Evolutionary conservation across 177 flowering plant species (phyloP).

Genomic region (Vitis hybrid): DNA sequence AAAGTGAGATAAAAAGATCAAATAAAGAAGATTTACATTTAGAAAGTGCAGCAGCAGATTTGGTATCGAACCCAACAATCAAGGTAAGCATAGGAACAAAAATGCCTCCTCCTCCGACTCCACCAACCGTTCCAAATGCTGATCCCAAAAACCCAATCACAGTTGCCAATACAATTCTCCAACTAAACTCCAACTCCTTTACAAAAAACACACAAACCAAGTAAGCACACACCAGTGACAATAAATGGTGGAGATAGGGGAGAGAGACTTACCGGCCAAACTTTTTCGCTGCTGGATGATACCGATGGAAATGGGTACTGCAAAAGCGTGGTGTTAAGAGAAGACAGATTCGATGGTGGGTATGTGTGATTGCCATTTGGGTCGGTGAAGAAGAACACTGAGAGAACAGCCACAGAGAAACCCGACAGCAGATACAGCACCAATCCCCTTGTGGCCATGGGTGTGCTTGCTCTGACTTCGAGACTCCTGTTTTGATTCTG

Average conservation of each 20-base stretch:
- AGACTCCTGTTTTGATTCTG: no score
- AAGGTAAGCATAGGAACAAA: conserved; percentile 94
- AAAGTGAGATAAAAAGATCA: not conserved
- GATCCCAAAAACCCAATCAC: conserved; percentile 86
- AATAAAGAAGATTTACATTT: conserved; percentile 51
- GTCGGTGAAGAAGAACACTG: conserved; percentile 30
- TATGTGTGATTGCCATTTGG: not conserved
- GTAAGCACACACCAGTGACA: not conserved
- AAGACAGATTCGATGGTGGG: not conserved
- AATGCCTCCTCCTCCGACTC: conserved; percentile 96
- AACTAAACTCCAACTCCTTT: conserved; percentile 62
- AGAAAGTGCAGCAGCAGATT: conserved; percentile 96
- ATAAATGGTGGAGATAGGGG: not conserved
- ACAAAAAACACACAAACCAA: conserved; percentile 3
- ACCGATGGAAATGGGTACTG: conserved; percentile 18
- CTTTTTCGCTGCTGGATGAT: conserved; percentile 20
- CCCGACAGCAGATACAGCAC: conserved; percentile 44
- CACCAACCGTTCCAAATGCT: conserved; percentile 93
- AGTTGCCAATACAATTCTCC: conserved; percentile 66
- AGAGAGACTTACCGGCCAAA: conserved; percentile 70
- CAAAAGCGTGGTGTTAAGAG: conserved; percentile 6
- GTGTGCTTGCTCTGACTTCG: not conserved
- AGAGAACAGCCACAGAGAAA: conserved; percentile 43
- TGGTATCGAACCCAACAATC: conserved; percentile 87
- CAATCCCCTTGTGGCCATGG: conserved; percentile 48